phyloP scores from a whole-genome alignment of 257 asterid species.

The Solanum chmielewskii region DNA sequence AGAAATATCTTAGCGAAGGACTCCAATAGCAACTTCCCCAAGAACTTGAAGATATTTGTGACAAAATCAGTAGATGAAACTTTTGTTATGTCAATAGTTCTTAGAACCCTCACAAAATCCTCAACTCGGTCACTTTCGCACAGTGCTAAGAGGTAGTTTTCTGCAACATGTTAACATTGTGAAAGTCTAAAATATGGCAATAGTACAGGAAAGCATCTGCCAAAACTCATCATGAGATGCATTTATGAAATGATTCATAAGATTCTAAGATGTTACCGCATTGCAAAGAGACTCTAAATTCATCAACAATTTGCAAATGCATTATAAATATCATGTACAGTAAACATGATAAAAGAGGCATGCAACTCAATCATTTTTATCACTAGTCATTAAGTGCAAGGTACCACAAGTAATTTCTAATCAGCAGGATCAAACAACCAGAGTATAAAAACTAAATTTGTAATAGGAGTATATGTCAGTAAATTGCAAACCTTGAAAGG shows the following conservation, averaged over 20 bases:
- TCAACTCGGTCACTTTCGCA: slow-evolving; percentile 44
- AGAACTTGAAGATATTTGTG: slow-evolving; percentile 38
- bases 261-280: not conserved
- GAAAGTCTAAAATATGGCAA: not conserved
- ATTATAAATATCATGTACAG: not conserved
- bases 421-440: not conserved
- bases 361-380: not conserved
- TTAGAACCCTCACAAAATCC: slow-evolving; percentile 45
- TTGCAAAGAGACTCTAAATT: not conserved
- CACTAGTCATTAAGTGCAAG: not conserved
- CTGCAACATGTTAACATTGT: slow-evolving; percentile 33
- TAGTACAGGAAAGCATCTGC: not conserved
- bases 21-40: slow-evolving; percentile 69
- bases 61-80: slow-evolving; percentile 34
- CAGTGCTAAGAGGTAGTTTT: slow-evolving; percentile 54
- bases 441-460: not conserved
- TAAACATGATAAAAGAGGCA: not conserved
- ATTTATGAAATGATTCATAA: not conserved
- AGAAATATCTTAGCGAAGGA: slow-evolving; percentile 43
- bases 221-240: not conserved
- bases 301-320: not conserved
- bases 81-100: slow-evolving; percentile 47
- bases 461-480: not conserved
- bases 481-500: slow-evolving; percentile 42
- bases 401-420: not conserved